Base-by-base conservation (phyloP, 2,329 filamentous ascomycete genomes). In the Tolypocladium ovalisporum region DNA sequence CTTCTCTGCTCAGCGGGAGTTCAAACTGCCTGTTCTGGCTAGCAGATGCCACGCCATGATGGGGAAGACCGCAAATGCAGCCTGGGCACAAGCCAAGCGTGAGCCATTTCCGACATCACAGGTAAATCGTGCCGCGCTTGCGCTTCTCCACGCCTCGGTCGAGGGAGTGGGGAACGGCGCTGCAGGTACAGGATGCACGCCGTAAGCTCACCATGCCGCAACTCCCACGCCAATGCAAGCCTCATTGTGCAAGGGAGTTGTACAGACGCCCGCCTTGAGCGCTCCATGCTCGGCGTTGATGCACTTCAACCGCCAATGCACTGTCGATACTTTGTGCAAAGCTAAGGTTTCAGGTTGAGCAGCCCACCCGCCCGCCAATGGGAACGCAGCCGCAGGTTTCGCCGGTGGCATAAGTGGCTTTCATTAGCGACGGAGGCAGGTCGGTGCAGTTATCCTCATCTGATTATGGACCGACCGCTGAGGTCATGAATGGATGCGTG, bases 291-390 rank as follows among this genome's bases (percentile, higher is more conserved):
- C n/a, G 22, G 52, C n/a, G 13, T 15, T 39, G 34, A 39, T 27
- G 51, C 32, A 39, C 52, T 39, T 19, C 52, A 40, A 57, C 39
- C 29, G 52, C 57, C 53, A 53, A 58, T 59, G 59, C 59, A 60
- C 54, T 44, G 54, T 56, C 59, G 55, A 59, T 49, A 56, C 61
- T 68, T 70, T 70, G 65, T 71, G 69, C 68, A 70, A 57, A 65
- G 64, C 69, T 68, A 69, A 57, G 49, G 70, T 71, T 71, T 71
- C 70, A 71, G 67, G 66, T 67, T 62, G 54, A 58, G 49, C 36
- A 54, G 57, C 40, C 49, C 58, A 54, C 42, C 36, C 35, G 35
- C 47, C 49, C 56, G 35, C 69, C 69, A 71, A 71, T 70, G 57
- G 68, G 68, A 63, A 62, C 35, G 29, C 37, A 59, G 37, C 68